Conservation (phyloP, 257 asterid genomes). For the Ilex aquifolium region DNA sequence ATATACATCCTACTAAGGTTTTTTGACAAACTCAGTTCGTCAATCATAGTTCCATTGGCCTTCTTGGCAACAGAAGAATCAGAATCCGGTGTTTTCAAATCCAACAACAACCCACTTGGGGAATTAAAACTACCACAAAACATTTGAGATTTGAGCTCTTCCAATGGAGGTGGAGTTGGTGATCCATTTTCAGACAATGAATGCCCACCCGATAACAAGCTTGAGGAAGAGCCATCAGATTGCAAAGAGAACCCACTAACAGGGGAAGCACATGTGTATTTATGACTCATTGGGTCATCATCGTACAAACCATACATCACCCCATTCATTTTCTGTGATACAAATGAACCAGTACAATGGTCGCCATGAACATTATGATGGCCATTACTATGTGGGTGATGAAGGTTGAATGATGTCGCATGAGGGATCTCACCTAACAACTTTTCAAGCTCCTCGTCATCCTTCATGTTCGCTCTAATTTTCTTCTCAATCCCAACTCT, state of each 20-base stretch:
- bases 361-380: conserved; percentile 26
- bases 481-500: conserved; percentile 20
- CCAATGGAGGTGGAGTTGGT: conserved; percentile 38
- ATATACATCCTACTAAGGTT: conserved; percentile 47
- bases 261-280: conserved; percentile 49
- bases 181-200: conserved; percentile 49
- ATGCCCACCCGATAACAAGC: conserved; percentile 45
- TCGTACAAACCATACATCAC: conserved; percentile 26
- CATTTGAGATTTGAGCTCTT: conserved; percentile 32
- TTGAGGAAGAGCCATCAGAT: conserved; percentile 62
- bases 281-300: conserved; percentile 31
- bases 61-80: conserved; percentile 8
- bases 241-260: conserved; percentile 52
- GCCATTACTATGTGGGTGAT: conserved; percentile 21
- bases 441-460: conserved; percentile 70
- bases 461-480: conserved; percentile 40
- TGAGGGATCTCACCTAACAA: conserved; percentile 86
- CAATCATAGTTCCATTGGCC: conserved; percentile 19
- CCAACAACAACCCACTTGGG: conserved; percentile 28
- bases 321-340: conserved; percentile 21
- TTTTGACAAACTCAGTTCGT: conserved; percentile 35
- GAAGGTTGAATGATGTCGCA: conserved; percentile 48
- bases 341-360: conserved; percentile 10
- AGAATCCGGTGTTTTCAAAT: conserved; percentile 14
- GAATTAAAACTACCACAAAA: conserved; percentile 17